Conservation (phyloP, 331 rosid species). For the Stylosanthes scabra region DNA sequence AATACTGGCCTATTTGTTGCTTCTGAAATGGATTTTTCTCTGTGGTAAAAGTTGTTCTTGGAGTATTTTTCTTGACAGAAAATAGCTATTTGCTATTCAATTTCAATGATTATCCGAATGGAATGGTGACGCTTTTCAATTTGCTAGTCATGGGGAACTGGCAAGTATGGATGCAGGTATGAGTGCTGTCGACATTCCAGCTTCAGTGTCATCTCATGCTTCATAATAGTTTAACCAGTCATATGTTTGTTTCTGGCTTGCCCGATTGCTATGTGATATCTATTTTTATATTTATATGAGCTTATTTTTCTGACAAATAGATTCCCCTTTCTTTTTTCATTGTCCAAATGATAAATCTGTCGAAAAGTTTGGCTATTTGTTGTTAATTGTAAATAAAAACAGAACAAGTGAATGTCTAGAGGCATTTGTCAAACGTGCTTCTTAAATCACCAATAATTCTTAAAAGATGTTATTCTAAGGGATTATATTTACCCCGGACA, state of each 20-base stretch:
- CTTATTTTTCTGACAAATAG: slow-evolving; percentile 23
- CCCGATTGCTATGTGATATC: not conserved
- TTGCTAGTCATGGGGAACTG: slow-evolving; percentile 85
- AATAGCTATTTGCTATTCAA: slow-evolving; percentile 87
- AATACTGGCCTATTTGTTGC: slow-evolving; percentile 21
- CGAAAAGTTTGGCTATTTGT: slow-evolving; percentile 4
- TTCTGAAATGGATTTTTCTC: slow-evolving; percentile 32
- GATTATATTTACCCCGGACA: not conserved
- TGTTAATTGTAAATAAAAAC: slow-evolving; percentile 1
- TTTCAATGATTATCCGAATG: slow-evolving; percentile 95
- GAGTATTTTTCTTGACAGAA: slow-evolving; percentile 64
- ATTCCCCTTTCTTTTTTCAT: slow-evolving; percentile 2
- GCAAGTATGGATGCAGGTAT: slow-evolving; percentile 87
- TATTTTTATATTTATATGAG: slow-evolving; percentile 23
- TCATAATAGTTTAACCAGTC: slow-evolving; percentile 23
- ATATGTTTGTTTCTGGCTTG: slow-evolving; percentile 14
- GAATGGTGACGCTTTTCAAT: slow-evolving; percentile 99
- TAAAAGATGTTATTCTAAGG: not conserved
- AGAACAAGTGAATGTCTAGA: slow-evolving; percentile 2
- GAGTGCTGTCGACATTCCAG: slow-evolving; percentile 26
- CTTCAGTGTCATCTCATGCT: slow-evolving; percentile 33
- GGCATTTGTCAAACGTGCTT: not conserved
- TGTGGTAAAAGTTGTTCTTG: slow-evolving; percentile 34
- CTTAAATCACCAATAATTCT: not conserved
- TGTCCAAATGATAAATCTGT: slow-evolving; percentile 6